Evolutionary conservation across 1,284 basidiomycete species (phyloP).

Genomic region (Vanrija sp.): DNA sequence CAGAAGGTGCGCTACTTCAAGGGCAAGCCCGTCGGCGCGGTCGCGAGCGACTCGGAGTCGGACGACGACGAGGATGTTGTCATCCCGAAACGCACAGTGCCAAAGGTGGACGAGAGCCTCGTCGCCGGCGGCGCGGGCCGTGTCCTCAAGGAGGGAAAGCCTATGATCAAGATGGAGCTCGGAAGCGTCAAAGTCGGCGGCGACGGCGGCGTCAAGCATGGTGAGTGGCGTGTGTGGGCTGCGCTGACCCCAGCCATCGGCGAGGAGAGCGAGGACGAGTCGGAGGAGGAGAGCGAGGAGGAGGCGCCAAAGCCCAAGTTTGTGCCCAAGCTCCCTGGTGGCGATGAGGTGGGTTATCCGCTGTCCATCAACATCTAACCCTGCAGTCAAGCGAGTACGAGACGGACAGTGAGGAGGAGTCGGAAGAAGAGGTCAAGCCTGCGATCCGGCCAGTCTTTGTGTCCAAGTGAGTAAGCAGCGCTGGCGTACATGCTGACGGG

Average conservation of each 20-base stretch:
- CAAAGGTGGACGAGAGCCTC: conserved; percentile 16
- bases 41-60: conserved; percentile 24
- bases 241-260: conserved; percentile 10
- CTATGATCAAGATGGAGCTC: conserved; percentile 33
- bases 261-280: conserved; percentile 20
- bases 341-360: conserved; percentile 5
- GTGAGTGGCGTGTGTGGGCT: conserved; percentile 7
- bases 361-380: not conserved
- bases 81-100: conserved; percentile 8
- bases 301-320: conserved; percentile 24
- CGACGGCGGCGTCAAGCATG: conserved; percentile 30
- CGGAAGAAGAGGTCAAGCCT: conserved; percentile 44
- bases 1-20: conserved; percentile 42
- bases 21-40: conserved; percentile 39
- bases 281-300: conserved; percentile 30
- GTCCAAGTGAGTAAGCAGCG: conserved; percentile 30
- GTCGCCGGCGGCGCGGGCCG: conserved; percentile 48
- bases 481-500: not conserved
- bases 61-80: conserved; percentile 21
- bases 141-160: conserved; percentile 25
- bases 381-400: conserved; percentile 48
- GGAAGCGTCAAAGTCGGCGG: conserved; percentile 38
- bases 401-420: conserved; percentile 45
- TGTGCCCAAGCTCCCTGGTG: conserved; percentile 17
- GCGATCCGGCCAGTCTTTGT: conserved; percentile 47